Percentiles rank a stretch among this genome's conserved stretches.
Conservation (phyloP, 768 basidiomycete genomes). For the Lactarius akahatsu region DNA sequence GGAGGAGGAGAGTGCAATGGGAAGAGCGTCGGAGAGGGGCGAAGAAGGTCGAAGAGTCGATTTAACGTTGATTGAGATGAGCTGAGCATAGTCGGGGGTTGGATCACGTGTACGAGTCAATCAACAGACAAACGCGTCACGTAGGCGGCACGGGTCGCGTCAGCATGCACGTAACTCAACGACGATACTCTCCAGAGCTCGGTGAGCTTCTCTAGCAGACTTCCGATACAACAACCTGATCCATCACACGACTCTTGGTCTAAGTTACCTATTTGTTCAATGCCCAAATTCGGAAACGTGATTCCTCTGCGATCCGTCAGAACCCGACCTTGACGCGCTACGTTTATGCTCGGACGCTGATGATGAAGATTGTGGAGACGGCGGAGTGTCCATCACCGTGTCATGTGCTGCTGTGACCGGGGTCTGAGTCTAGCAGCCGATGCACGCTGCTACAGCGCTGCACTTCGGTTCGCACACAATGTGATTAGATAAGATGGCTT, state of each 20-base stretch:
- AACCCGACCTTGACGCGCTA: neutral
- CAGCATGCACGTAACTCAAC: neutral
- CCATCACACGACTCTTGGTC: neutral
- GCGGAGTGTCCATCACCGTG: neutral
- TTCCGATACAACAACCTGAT: neutral
- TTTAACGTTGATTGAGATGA: neutral
- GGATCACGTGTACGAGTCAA: conserved; percentile 6
- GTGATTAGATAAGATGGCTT: conserved; percentile 1
- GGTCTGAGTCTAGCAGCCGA: neutral
- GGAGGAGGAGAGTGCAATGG: neutral
- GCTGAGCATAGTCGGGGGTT: neutral
- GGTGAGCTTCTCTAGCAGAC: neutral
- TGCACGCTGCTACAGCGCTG: neutral
- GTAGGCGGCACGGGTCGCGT: neutral
- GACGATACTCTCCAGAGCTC: no score
- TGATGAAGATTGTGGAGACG: neutral
- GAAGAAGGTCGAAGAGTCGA: neutral
- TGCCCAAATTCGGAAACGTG: neutral
- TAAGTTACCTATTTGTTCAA: neutral
- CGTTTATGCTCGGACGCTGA: neutral
- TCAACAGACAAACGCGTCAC: conserved; percentile 14
- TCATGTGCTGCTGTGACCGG: neutral
- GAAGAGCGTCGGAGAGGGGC: neutral
- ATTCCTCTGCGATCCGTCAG: neutral
- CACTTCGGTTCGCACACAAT: neutral